Evolutionary conservation across 345 rosid species (phyloP), one percentile per base, ranked within the genome.

Genomic region (Durio zibethinus): DNA sequence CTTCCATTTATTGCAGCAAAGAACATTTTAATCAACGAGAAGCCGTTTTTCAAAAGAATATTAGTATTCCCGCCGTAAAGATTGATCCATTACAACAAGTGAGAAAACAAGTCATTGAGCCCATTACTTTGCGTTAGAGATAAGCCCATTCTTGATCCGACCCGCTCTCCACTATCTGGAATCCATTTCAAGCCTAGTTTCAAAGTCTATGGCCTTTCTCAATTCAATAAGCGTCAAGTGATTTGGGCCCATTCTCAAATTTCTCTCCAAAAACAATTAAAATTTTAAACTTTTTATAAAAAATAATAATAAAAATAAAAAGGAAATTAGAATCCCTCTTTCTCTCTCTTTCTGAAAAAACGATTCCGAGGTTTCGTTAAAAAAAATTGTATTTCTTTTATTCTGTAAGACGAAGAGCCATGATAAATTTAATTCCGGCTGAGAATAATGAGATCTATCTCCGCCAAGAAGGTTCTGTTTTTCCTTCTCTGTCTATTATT

Each of bases 391-490:
- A 47, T 35, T 36, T 31, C 8, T 64, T 61, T 29, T 25, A 25
- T 18, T 45, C 18, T 64, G 29, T 36, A 12, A 15, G 20, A 21
- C 0, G 35, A 8, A 48, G 74, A 43, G 33, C 18, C 18, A 68
- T 7, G n/a, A 43, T 16, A 47, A 14, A 27, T 50, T 71, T 29
- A 18, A 47, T 29, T 16, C 18, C 42, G 18, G 25, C 73, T 15
- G 38, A 25, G 56, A 45, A 69, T 71, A 31, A 71, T 71, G 74
- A 71, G 74, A 71, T 71, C 74, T 71, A 31, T 18, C 74, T 25
- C 59, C 25, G 43, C 25, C 10, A 9, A 2, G 40, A 50, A 71
- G 60, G 74, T 50, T 50, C 18, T 40, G 10, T 50, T 71, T 50
- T 21, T 31, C 14, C 25, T 23, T 68, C 15, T 16, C 10, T 48